A percentile compares a stretch with the other conserved stretches of the same genome.
Conservation (phyloP, 139 green algal genomes). For the Limnomonas spitsbergensis region DNA sequence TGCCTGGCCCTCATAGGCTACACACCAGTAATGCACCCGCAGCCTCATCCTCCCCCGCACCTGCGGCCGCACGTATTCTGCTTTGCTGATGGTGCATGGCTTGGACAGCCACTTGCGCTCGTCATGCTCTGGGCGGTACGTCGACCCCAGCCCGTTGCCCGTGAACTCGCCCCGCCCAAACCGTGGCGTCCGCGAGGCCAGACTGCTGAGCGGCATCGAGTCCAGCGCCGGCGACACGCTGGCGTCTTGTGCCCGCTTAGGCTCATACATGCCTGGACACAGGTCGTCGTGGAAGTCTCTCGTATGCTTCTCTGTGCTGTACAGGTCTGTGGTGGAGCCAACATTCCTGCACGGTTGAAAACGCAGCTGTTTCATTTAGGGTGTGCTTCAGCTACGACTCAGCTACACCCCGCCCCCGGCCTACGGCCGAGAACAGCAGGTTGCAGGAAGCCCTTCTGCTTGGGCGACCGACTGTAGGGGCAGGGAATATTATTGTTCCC, state of each 20-base stretch:
- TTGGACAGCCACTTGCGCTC: slow-evolving; percentile 5
- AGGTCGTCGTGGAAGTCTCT: neutral
- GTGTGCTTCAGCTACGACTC: neutral
- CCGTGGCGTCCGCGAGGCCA: neutral
- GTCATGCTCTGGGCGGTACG: slow-evolving; percentile 11
- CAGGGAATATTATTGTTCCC: no score
- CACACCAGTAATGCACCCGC: no score
- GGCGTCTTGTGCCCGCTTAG: slow-evolving; percentile 5
- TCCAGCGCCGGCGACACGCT: slow-evolving; percentile 23
- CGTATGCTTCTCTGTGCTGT: neutral
- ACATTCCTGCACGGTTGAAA: slow-evolving; percentile 24
- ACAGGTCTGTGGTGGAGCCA: neutral
- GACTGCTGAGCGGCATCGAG: slow-evolving; percentile 24
- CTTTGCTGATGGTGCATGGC: slow-evolving; percentile 23
- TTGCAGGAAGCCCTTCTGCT: neutral
- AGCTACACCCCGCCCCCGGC: no score
- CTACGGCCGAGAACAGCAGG: neutral
- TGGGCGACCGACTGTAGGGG: neutral
- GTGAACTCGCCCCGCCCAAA: neutral
- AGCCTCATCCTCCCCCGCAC: no score
- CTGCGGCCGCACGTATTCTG: slow-evolving; percentile 33
- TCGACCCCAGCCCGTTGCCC: slow-evolving; percentile 2
- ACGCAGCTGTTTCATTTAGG: neutral
- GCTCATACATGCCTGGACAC: slow-evolving; percentile 27
- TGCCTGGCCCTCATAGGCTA: no score